Evolutionary conservation across 345 rosid species (phyloP).

Genomic region (Citrus glauca): DNA sequence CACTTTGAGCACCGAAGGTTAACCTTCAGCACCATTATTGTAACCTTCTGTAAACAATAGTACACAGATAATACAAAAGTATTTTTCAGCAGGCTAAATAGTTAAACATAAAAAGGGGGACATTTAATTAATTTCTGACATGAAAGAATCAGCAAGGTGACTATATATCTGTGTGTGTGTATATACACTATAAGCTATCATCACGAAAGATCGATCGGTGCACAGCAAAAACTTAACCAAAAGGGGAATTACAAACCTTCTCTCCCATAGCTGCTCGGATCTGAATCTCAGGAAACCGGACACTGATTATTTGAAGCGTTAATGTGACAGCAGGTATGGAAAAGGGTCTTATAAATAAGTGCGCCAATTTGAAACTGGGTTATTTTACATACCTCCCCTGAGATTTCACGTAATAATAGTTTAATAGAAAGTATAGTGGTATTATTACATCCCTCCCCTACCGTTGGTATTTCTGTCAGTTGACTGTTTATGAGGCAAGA

Average conservation of each 20-base stretch:
- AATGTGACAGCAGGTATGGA: too few relatives aligned
- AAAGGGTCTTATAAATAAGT: too few relatives aligned
- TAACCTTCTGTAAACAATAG: conserved; percentile 36
- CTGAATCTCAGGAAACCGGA: not conserved
- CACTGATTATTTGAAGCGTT: too few relatives aligned
- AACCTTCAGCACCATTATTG: conserved; percentile 62
- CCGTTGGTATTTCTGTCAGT: too few relatives aligned
- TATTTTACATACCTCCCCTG: too few relatives aligned
- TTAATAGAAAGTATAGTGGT: too few relatives aligned
- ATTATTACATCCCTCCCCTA: too few relatives aligned
- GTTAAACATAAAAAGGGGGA: too few relatives aligned
- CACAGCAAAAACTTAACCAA: not conserved
- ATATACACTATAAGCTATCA: not conserved
- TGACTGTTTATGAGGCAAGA: too few relatives aligned
- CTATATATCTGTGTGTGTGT: not conserved
- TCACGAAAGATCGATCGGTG: too few relatives aligned
- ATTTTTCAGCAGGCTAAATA: not conserved
- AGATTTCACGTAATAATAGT: too few relatives aligned
- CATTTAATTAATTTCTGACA: not conserved
- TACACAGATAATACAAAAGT: not conserved
- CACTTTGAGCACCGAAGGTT: conserved; percentile 68
- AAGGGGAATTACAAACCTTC: not conserved
- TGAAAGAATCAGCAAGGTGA: not conserved
- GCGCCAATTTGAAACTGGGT: too few relatives aligned
- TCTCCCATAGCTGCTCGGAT: not conserved